These are phyloP conservation scores for Mytilinidion resinicola DNA, from an alignment of 495 filamentous ascomycete species.

Conservation along the genomic window DNA sequence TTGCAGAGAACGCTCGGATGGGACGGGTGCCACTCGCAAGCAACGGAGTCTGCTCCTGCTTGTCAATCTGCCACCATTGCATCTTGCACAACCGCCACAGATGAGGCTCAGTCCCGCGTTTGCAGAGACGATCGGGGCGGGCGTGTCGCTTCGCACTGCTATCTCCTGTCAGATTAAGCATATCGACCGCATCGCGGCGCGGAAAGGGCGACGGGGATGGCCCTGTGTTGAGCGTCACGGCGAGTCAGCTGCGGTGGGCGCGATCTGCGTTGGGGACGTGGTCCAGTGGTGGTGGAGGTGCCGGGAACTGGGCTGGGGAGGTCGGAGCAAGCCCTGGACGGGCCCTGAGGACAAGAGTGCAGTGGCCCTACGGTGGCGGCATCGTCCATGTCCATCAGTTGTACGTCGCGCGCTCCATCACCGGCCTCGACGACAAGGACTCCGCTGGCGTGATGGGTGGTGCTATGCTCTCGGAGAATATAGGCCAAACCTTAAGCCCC, in stretches of 20 bases:
- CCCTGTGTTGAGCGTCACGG: background rate
- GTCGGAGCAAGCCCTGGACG: background rate
- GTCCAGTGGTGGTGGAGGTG: background rate
- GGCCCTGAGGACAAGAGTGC: background rate
- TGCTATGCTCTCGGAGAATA: constrained; percentile 1
- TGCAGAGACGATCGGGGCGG: too few relatives aligned
- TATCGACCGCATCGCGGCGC: background rate
- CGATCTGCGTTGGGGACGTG: background rate
- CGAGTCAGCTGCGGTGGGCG: constrained; percentile 1
- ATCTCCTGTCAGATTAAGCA: constrained; percentile 3
- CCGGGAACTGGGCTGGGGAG: background rate
- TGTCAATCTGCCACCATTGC: background rate
- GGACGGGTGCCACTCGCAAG: too few relatives aligned
- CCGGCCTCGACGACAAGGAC: too few relatives aligned
- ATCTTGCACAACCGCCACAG: too few relatives aligned
- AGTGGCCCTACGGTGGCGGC: too few relatives aligned
- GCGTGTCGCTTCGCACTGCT: background rate
- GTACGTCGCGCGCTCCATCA: too few relatives aligned
- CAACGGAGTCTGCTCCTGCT: background rate
- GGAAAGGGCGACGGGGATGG: background rate
- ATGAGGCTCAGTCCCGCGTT: too few relatives aligned
- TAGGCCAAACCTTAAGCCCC: background rate
- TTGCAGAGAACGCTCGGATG: too few relatives aligned
- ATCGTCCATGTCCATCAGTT: too few relatives aligned
- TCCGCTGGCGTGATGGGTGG: background rate